phyloP scores from a whole-genome alignment of 2,329 filamentous ascomycete species.

The Penicillium sp. region DNA sequence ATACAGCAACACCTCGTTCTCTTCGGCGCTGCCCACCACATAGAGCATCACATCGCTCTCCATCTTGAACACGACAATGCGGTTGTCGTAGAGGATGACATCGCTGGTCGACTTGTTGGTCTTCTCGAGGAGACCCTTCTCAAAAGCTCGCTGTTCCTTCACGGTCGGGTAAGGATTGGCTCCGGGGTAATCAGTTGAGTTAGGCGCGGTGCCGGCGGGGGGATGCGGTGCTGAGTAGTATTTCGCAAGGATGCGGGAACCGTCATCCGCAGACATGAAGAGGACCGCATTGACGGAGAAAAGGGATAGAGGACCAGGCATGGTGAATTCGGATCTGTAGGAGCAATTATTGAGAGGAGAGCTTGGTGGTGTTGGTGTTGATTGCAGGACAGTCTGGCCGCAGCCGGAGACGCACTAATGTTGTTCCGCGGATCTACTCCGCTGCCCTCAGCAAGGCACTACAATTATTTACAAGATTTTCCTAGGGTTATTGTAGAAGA shows the following conservation, averaged over 20 bases:
- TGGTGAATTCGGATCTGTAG: conserved; percentile 44
- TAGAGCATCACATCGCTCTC: conserved; percentile 98
- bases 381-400: conserved; percentile 28
- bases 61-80: conserved; percentile 95
- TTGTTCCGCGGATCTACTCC: conserved; percentile 19
- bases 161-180: conserved; percentile 82
- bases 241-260: conserved; percentile 89
- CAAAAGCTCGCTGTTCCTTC: conserved; percentile 94
- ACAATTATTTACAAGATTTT: no score
- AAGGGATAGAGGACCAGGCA: conserved; percentile 76
- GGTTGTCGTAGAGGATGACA: conserved; percentile 96
- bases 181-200: conserved; percentile 63
- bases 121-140: conserved; percentile 94
- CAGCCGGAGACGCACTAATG: conserved; percentile 28
- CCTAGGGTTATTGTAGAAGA: no score
- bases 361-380: conserved; percentile 27
- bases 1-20: conserved; percentile 97
- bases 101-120: conserved; percentile 94
- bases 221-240: conserved; percentile 79
- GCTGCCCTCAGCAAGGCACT: no score
- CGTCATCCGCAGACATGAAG: conserved; percentile 83
- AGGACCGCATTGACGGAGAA: conserved; percentile 78
- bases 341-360: conserved; percentile 13
- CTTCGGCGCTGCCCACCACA: conserved; percentile 85
- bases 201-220: conserved; percentile 62